Base-by-base conservation (phyloP, 2,329 filamentous ascomycete species). In the Cercospora beticola region DNA sequence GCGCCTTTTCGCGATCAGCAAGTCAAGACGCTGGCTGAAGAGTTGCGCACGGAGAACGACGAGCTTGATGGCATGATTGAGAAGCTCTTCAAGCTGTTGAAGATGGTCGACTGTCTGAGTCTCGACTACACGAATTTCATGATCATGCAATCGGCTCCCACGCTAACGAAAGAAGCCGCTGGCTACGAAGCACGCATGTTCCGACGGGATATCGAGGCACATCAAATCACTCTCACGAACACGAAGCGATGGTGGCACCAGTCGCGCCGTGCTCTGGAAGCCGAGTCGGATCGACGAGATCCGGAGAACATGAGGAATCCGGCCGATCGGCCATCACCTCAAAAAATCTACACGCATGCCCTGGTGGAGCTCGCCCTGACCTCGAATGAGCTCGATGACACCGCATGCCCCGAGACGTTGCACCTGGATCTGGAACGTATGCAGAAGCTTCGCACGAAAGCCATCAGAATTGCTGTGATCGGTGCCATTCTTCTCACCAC, bases 111-210 rank as follows among this genome's bases (percentile, higher is more conserved):
- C 74, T 82, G 90, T 40, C 89, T 94, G 81, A 87, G 91, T 26
- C 88, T 92, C 68, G 92, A 95, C 75, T 93, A 94, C 75, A 90
- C 91, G 68, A 95, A 95, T 77, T 94, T 92, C 76, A 84, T 94
- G 74, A 82, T 95, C 61, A 88, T 89, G 78, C 86, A 90, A 30
- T 89, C 89, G 0, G 90, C 90, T 1, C 90, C 91, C 0, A 87
- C 87, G 5, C 84, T 95, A 63, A 87, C 93, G 64, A 87, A 90
- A 71, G 89, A 92, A 71, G 88, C 91, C 1, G 82, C 88, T 1
- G 85, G 88, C 16, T 94, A 94, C 77, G 92, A 95, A 76, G 85
- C 88, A n/a, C 89, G 89, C 72, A 84, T 85, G 46, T 95, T 95
- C 74, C 83, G 86, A 1, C 84, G 90, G 43, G 88, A 91, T 54